Percentiles rank a stretch among this genome's conserved stretches.
phyloP scores from a whole-genome alignment of 2,329 filamentous ascomycete species.

The Scedosporium minutisporum region DNA sequence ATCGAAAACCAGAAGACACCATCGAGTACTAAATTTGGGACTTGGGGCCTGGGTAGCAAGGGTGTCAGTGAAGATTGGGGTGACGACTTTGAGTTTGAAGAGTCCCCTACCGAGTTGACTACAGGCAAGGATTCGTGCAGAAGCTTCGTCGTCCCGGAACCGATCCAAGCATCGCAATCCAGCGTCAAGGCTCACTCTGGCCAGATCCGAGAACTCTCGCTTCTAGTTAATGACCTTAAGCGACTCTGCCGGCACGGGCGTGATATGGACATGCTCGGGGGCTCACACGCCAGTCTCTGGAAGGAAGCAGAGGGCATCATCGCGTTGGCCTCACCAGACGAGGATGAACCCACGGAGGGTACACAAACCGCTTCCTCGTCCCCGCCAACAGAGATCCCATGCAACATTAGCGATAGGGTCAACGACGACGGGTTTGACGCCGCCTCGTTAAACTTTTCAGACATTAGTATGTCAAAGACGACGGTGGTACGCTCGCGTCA shows the following conservation, averaged over 20 bases:
- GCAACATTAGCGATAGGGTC: conserved; percentile 32
- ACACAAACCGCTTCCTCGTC: conserved; percentile 22
- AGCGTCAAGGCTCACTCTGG: conserved; percentile 76
- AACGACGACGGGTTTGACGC: conserved; percentile 39
- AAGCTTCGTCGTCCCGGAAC: conserved; percentile 53
- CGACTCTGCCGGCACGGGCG: conserved; percentile 62
- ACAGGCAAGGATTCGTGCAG: conserved; percentile 24
- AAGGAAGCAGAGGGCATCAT: conserved; percentile 81
- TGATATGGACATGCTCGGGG: conserved; percentile 54
- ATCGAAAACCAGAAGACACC: conserved; percentile 43
- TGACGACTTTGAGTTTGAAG: conserved; percentile 72
- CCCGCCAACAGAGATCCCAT: conserved; percentile 26
- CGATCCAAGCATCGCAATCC: conserved; percentile 71
- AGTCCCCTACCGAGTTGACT: conserved; percentile 20
- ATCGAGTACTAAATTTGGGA: conserved; percentile 60
- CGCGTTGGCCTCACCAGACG: conserved; percentile 64
- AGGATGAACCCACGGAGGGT: conserved; percentile 39
- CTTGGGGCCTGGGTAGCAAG: conserved; percentile 73
- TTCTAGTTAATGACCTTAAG: conserved; percentile 76
- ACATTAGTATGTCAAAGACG: conserved; percentile 36
- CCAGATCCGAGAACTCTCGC: conserved; percentile 71
- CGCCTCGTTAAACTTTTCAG: conserved; percentile 29
- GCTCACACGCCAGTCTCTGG: conserved; percentile 55
- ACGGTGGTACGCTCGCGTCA: conserved; percentile 45
- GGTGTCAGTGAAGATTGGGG: conserved; percentile 82